Evolutionary conservation across 495 filamentous ascomycete species (phyloP), one percentile per base, ranked within the genome.

Genomic region (Aspergillus biplanus): DNA sequence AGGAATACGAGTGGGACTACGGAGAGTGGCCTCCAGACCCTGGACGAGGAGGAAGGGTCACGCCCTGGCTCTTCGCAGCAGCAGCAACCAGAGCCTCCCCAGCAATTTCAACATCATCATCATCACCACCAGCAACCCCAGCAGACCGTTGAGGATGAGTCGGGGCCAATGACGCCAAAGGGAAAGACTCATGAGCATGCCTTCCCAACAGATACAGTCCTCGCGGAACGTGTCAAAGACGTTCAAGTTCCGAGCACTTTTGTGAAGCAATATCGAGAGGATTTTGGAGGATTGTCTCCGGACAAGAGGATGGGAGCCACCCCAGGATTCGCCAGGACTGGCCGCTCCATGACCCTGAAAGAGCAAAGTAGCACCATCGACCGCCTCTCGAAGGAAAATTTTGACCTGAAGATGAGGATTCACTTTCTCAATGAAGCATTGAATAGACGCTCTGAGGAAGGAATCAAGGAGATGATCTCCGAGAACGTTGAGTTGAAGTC

Each of bases 281-380:
- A 74, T 62, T 85, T 63, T 70, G 78, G 61, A 79, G 86, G 66
- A 72, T 77, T 72, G 52, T 88, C 73, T 66, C 87, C 75, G 65
- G 85, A 78, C 60, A 89, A 82, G 77, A 83, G 72, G 55, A 65
- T 75, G 7, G 77, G 75, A 16, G 71, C 80, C 46, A 80, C 87
- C 7, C 83, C 87, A 11, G 80, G 77, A 16, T 82, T 80, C 59
- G 73, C 85, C 39, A 82, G 87, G 39, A 85, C 85, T 57, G 91
- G 90, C 46, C 92, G 89, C 68, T 95, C 87, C 65, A 82, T 98
- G 79, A 98, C 96, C 0, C 79, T 99, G 13, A 97, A 98, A 74
- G 95, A 98, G 73, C 95, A 99, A 74, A 96, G 92, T 65, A 95
- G 90, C 71, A 97, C 92, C 27, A 97, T 99, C 63, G 95, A 98